Conservation (phyloP, 306 rosid genomes). For the Gynostemma pentaphyllum region DNA sequence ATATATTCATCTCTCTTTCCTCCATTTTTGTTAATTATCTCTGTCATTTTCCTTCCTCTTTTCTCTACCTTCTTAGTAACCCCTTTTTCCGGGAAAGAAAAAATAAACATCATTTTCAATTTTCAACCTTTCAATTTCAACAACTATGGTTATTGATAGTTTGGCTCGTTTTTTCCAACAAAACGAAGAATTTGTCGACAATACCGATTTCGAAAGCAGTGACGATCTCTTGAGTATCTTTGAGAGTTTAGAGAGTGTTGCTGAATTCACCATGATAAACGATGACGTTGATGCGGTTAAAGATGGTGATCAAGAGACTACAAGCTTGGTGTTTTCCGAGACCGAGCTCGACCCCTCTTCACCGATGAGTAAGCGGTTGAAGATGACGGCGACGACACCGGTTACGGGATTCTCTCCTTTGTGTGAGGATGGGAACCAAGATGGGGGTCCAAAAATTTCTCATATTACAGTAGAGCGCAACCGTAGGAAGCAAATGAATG, state of each 20-base stretch:
- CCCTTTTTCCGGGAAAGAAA: not conserved
- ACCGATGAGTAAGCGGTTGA: conserved; percentile 46
- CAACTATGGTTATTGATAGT: conserved; percentile 3
- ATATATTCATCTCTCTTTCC: conserved; percentile 14
- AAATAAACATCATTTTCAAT: too few species aligned
- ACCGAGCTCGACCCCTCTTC: conserved; percentile 41
- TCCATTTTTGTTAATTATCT: not conserved
- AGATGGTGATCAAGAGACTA: conserved; percentile 7
- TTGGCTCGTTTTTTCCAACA: not conserved
- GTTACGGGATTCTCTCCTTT: not conserved
- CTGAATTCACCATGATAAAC: conserved; percentile 29
- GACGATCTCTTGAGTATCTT: conserved; percentile 62
- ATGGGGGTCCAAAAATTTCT: conserved; percentile 57
- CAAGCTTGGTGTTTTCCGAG: conserved; percentile 36
- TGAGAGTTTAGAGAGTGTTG: conserved; percentile 52
- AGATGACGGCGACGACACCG: not conserved
- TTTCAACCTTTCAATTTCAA: too few species aligned
- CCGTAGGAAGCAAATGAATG: conserved; percentile 96
- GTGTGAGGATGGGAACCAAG: conserved; percentile 34
- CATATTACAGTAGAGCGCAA: conserved; percentile 89
- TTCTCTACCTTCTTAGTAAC: not conserved
- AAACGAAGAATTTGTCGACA: conserved; percentile 2
- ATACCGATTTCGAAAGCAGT: not conserved
- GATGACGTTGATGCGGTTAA: not conserved
- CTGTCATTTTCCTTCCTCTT: not conserved